Evolutionary conservation across 352 stramenopile species (phyloP), one percentile per base, ranked within the genome.

Genomic region (Phytophthora hybrid): DNA sequence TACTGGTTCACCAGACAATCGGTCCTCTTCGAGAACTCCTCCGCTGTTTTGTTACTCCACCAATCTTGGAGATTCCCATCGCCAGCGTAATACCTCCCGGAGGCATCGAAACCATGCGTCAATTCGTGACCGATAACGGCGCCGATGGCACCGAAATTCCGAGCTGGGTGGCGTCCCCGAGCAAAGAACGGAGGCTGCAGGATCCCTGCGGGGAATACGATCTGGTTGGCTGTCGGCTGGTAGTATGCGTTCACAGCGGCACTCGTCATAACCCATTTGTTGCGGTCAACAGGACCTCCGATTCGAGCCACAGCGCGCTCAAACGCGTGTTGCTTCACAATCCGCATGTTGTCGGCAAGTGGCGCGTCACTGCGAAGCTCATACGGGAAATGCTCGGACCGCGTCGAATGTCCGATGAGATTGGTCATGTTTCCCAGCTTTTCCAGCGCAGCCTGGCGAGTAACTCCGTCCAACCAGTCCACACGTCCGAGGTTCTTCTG

Each of bases 171-270:
- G 0, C 77, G 78, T 31, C 85, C 77, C 21, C 81, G 82, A 51
- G 94, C 78, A 64, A 98, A 99, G 63, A 99, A 98, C 6, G 97
- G 97, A 54, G 94, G 84, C 74, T 99, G 96, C 14, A 99, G 69
- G 63, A 99, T 99, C 1, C 94, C 97, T 4, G 97, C 97, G 4
- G 97, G 97, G 73, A 99, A 99, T 8, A 98, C 95, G 66, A 99
- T 98, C 74, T 98, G 93, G 73, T 96, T 96, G 7, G 72, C 78
- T 10, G 78, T 77, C 9, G 79, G 69, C 59, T 83, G 80, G 74
- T 97, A 93, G 74, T 94, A 97, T 23, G 93, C 96, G 79, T 99
- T 99, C 37, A 98, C 92, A 0, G 88, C 96, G 63, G 97, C 93
- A 23, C 95, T 92, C 0, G 91, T 93, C 94, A 99, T 98, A 73